Base-by-base conservation (phyloP, 768 basidiomycete species). In the Kwoniella shandongensis region DNA sequence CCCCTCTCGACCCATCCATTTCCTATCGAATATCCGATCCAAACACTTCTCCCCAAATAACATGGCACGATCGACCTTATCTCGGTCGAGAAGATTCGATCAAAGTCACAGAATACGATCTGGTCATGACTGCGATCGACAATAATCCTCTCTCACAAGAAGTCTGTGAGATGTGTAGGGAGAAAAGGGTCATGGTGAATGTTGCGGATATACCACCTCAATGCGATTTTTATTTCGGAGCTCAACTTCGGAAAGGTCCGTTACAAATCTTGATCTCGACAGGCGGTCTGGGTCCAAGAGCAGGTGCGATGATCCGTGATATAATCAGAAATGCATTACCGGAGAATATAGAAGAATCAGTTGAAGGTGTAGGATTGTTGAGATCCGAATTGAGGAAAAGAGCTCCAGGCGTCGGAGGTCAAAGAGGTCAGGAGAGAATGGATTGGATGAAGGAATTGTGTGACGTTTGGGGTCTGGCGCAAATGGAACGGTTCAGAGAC, bases 151-250 rank as follows among this genome's bases (percentile, higher is more conserved):
- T 83, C 54, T 90, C 88, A 23, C 83, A 83, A 51, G 72, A 81
- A n/a, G 92, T 98, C 41, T 87, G 83, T 68, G 69, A 81, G 8
- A 79, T 86, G 66, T 88, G 88, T 66, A 79, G 91, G 52, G 79
- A 81, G 23, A 80, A 76, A 51, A 82, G 80, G 44, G 87, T 97
- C 47, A 91, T 92, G 6, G 87, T 94, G 52, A 99, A 99, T 77
- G 91, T 91, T 59, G 96, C 96, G 36, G 94, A 99, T 79, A 88
- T 97, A 58, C 96, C 96, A 2, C 85, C 88, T 41, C 83, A 86
- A 40, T 99, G 96, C 81, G 94, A 99, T 78, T 99, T 99, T 72
- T 98, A 93, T 80, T 99, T 98, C 78, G 96, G 96, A 47, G 88
- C 90, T 2, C 89, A 91, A 75, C 85, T 97, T 58, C 86, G 90